A percentile compares a stretch with the other conserved stretches of the same genome.
phyloP scores from a whole-genome alignment of 116 monocot genomes.

The Posidonia oceanica region DNA sequence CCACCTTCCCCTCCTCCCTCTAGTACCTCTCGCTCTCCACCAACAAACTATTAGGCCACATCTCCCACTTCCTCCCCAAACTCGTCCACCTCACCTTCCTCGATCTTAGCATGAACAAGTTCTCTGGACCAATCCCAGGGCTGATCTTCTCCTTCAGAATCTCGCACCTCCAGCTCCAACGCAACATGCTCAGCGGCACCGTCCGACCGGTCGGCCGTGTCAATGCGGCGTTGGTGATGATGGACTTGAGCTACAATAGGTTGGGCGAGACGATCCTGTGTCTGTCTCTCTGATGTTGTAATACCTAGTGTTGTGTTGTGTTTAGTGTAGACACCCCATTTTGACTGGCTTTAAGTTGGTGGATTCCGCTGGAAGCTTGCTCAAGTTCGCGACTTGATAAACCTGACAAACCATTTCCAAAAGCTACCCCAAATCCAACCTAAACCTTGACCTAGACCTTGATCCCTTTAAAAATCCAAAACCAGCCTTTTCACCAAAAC shows the following conservation, averaged over 20 bases:
- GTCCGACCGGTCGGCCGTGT: slow-evolving; percentile 17
- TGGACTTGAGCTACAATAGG: slow-evolving; percentile 49
- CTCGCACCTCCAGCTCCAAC: slow-evolving; percentile 24
- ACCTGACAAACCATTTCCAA: too few relatives aligned
- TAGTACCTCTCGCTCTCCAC: slow-evolving; percentile 43
- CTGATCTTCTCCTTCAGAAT: slow-evolving; percentile 30
- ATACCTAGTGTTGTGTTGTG: too few relatives aligned
- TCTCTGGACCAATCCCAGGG: slow-evolving; percentile 41
- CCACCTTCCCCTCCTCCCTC: slow-evolving; percentile 16
- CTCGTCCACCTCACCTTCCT: slow-evolving; percentile 32
- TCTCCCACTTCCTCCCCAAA: slow-evolving; percentile 21
- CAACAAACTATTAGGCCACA: slow-evolving; percentile 32
- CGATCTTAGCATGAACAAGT: slow-evolving; percentile 48
- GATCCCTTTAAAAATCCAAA: too few relatives aligned
- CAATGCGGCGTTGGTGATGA: slow-evolving; percentile 12
- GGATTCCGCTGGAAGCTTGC: too few relatives aligned
- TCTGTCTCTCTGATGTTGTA: too few relatives aligned
- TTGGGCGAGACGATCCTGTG: slow-evolving; percentile 23
- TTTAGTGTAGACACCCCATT: too few relatives aligned
- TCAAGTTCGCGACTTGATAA: too few relatives aligned
- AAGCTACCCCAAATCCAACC: too few relatives aligned
- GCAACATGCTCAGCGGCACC: slow-evolving; percentile 28
- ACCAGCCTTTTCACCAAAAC: too few relatives aligned
- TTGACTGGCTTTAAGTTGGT: too few relatives aligned
- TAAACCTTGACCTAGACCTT: too few relatives aligned